Base-by-base conservation (phyloP, 1,284 basidiomycete species). In the Boletus semigastroideus region DNA sequence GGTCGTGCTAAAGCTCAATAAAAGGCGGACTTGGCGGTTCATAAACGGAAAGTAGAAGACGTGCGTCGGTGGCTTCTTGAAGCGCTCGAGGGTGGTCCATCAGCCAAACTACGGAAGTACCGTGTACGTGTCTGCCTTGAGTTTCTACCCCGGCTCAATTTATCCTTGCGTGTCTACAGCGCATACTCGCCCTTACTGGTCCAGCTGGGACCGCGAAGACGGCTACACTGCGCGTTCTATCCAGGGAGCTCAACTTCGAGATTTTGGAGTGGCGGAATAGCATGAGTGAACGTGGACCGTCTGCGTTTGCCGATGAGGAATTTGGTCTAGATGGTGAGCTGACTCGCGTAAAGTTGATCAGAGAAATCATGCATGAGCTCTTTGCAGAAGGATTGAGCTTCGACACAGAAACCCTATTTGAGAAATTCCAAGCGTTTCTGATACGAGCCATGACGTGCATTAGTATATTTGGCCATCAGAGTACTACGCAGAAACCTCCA, bases 121-220 rank as follows among this genome's bases (percentile, higher is more conserved):
- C 80, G 91, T 37, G 92, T 94, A 58, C 47, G 85, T 57, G 19
- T 44, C 33, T 44, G 12, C 5, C 17, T 12, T 36, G 17, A 1
- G 28, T 19, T 14, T 8, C 12, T 12, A 16, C 20, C 27, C 9
- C 42, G 19, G 5, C 40, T 47, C 7, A 50, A 41, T 42, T 25
- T 38, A 41, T 16, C 37, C 48, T n/a, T n/a, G n/a, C n/a, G n/a
- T n/a, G n/a, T 17, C 17, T 39, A 11, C 56, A 94, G 93, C 80
- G 92, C 36, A 82, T 99, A 20, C 79, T 98, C 2, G 83, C 85
- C 0, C 73, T 99, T 9, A 91, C 90, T 2, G 96, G 97, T 2
- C 92, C 93, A 0, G 87, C 94, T 9, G 97, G 96, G 1, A 83
- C 86, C 0, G 96, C 85, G 0, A 99, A 99, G 74, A 96, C 95